Percentiles rank a stretch among this genome's conserved stretches.
phyloP scores from a whole-genome alignment of 2,329 filamentous ascomycete species.

The Microascus cirrosus region DNA sequence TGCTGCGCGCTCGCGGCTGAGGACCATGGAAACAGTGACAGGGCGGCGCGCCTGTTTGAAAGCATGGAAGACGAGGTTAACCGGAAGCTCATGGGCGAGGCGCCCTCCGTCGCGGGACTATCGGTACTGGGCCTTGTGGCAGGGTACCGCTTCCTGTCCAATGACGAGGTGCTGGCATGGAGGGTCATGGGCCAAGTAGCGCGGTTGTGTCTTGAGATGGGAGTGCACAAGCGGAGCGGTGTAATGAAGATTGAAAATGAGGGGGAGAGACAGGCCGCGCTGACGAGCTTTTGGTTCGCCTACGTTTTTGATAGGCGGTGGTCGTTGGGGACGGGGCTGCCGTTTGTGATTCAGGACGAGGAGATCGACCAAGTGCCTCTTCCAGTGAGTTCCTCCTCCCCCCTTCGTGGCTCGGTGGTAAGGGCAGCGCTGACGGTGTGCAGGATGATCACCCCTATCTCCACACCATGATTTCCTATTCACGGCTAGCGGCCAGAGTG shows the following conservation, averaged over 20 bases:
- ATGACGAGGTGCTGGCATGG: conserved; percentile 81
- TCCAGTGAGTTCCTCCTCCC: conserved; percentile 45
- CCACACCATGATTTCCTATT: conserved; percentile 75
- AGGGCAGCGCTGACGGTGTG: conserved; percentile 10
- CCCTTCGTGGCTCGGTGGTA: no score
- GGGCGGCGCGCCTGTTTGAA: conserved; percentile 62
- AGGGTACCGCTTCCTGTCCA: conserved; percentile 71
- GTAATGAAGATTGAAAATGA: conserved; percentile 59
- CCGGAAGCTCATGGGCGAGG: conserved; percentile 46
- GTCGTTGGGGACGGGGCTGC: conserved; percentile 83
- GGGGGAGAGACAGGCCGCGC: conserved; percentile 53
- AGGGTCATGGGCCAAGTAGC: conserved; percentile 75
- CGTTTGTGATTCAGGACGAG: conserved; percentile 73
- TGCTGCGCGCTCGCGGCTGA: conserved; percentile 70
- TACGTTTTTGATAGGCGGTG: conserved; percentile 79
- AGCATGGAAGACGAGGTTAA: conserved; percentile 65
- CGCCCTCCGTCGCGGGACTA: conserved; percentile 32
- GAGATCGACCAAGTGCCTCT: conserved; percentile 76
- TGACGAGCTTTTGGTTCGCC: conserved; percentile 74
- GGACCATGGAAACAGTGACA: conserved; percentile 64
- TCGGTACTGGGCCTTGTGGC: conserved; percentile 41
- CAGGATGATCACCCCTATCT: conserved; percentile 56
- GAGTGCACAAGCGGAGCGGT: conserved; percentile 69
- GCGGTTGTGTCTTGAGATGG: conserved; percentile 68
- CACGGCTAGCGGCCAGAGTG: conserved; percentile 71